Conservation (phyloP, 2,329 filamentous ascomycete species). For the Verticillium isaacii region DNA sequence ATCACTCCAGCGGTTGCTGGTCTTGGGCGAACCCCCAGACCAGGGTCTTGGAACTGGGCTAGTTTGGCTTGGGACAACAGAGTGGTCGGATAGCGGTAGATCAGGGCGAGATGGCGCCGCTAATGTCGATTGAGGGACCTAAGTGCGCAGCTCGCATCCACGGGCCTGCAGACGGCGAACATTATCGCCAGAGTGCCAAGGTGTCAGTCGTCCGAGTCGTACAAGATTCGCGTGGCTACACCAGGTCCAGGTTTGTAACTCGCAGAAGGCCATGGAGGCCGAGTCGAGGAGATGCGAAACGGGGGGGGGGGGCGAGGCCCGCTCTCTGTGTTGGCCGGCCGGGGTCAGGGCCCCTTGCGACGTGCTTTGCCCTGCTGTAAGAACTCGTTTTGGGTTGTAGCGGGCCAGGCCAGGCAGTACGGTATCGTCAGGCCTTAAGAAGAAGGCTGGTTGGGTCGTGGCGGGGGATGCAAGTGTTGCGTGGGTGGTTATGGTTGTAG, state of each 20-base stretch:
- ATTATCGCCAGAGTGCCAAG: background rate
- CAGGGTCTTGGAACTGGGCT: constrained; percentile 12
- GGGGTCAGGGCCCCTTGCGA: background rate
- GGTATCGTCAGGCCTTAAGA: too few species aligned
- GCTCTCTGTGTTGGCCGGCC: background rate
- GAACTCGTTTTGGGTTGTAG: too few species aligned
- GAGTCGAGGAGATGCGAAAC: background rate
- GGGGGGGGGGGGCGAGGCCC: background rate
- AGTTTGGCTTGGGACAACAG: background rate
- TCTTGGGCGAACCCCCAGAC: constrained; percentile 15
- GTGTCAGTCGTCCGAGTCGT: background rate
- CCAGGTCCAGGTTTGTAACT: background rate
- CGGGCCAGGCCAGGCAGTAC: background rate
- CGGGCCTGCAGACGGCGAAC: background rate
- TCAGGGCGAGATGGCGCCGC: background rate
- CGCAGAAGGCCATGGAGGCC: background rate
- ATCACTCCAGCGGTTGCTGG: constrained; percentile 14
- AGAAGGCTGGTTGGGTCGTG: background rate
- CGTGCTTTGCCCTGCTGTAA: background rate
- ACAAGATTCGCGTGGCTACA: background rate
- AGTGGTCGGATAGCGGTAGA: background rate
- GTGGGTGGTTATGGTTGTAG: background rate
- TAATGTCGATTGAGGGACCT: background rate
- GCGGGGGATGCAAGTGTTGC: background rate
- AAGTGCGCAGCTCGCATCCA: background rate